Evolutionary conservation across 1,284 basidiomycete genomes (phyloP).

Genomic region (Cystobasidium slooffiae): DNA sequence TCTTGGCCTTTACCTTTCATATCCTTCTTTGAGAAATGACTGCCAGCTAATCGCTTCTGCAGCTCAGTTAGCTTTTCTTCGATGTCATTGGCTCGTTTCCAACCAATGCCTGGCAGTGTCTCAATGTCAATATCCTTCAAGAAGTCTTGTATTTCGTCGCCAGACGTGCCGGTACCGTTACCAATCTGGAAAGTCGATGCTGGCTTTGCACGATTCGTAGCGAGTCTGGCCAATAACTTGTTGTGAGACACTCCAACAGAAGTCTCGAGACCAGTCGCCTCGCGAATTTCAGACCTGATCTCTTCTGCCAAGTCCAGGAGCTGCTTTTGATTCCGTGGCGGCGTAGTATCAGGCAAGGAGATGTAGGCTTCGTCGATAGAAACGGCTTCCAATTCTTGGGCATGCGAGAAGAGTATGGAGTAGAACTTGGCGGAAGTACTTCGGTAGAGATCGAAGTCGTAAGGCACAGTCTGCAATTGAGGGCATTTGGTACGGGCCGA

Average conservation of each 20-base stretch:
- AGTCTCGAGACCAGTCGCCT: conserved; percentile 78
- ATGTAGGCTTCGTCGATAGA: conserved; percentile 91
- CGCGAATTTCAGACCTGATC: conserved; percentile 75
- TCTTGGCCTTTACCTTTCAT: conserved; percentile 2
- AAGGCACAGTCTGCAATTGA: conserved; percentile 78
- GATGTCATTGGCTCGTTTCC: conserved; percentile 51
- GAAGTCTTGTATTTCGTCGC: conserved; percentile 64
- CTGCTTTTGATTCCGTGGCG: conserved; percentile 49
- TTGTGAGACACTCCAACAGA: conserved; percentile 87
- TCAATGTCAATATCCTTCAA: conserved; percentile 79
- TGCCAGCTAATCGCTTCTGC: conserved; percentile 14
- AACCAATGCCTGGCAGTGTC: conserved; percentile 86
- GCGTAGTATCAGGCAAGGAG: conserved; percentile 59
- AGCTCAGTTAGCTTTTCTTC: conserved; percentile 37
- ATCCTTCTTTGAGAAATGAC: conserved; percentile 35
- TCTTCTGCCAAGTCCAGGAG: conserved; percentile 66
- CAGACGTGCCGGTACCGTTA: conserved; percentile 52
- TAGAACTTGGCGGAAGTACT: conserved; percentile 70
- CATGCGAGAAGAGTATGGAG: conserved; percentile 82
- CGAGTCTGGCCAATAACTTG: conserved; percentile 87
- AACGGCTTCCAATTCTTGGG: conserved; percentile 91
- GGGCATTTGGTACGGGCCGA: conserved; percentile 81
- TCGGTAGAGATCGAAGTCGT: conserved; percentile 71
- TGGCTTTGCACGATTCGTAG: conserved; percentile 89
- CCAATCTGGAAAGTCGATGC: conserved; percentile 77